A percentile compares a stretch with the other conserved stretches of the same genome.
phyloP scores from a whole-genome alignment of 2,329 filamentous ascomycete species.

The Tetracladium maxilliforme region DNA sequence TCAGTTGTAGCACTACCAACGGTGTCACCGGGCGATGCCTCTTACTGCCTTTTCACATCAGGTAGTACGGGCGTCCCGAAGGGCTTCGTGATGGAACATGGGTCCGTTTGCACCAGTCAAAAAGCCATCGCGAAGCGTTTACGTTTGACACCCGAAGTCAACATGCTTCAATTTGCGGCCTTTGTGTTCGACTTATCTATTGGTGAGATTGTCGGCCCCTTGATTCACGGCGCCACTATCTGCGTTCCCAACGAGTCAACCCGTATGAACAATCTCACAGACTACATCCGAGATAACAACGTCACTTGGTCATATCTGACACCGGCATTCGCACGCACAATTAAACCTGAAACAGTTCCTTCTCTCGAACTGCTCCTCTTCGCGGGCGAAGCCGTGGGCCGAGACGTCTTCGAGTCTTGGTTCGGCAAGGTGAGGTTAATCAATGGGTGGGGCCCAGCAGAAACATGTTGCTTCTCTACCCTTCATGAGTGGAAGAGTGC shows the following conservation, averaged over 20 bases:
- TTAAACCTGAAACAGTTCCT: conserved; percentile 73
- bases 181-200: conserved; percentile 28
- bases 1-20: no score
- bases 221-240: conserved; percentile 25
- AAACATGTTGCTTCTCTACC: no score
- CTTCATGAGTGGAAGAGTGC: no score
- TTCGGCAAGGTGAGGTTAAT: conserved; percentile 16
- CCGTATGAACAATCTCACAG: no score
- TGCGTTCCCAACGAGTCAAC: conserved; percentile 27
- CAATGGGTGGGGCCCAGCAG: conserved; percentile 64
- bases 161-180: conserved; percentile 26
- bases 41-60: no score
- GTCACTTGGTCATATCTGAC: conserved; percentile 21
- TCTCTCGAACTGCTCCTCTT: conserved; percentile 58
- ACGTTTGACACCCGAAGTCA: conserved; percentile 1
- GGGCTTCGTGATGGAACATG: conserved; percentile 22
- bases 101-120: conserved; percentile 5
- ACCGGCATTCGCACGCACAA: conserved; percentile 54
- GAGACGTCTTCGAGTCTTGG: conserved; percentile 27
- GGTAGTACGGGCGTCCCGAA: conserved; percentile 34
- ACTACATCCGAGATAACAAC: no score
- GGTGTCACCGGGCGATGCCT: no score
- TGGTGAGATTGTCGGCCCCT: conserved; percentile 19
- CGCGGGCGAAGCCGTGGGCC: conserved; percentile 73
- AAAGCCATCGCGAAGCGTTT: conserved; percentile 3